Conservation (phyloP, 129 eudicot species). For the Glebionis coronaria region DNA sequence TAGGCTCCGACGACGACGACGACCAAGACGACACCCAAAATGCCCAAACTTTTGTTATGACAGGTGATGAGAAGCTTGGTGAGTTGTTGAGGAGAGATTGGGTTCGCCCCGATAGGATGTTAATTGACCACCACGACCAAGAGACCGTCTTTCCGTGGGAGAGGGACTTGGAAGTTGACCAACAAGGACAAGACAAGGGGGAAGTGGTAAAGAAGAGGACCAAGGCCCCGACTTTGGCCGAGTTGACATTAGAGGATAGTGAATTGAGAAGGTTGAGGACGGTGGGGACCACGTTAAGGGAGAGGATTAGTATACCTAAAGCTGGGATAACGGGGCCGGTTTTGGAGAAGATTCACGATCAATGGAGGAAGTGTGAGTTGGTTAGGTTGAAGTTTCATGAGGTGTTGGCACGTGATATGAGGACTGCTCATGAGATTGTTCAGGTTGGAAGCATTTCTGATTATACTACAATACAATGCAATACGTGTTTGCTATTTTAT, state of each 20-base stretch:
- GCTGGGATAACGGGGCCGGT: constrained; percentile 73
- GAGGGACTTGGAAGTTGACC: constrained; percentile 23
- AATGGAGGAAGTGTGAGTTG: constrained; percentile 82
- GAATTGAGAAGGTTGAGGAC: constrained; percentile 91
- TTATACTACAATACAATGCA: too few species aligned
- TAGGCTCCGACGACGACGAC: constrained; percentile 71
- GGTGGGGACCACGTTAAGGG: constrained; percentile 64
- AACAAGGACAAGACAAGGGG: constrained; percentile 29
- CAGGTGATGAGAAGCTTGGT: constrained; percentile 66
- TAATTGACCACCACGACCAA: constrained; percentile 50
- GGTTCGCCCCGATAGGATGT: constrained; percentile 69
- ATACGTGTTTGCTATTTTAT: too few species aligned
- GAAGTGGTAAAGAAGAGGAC: constrained; percentile 40
- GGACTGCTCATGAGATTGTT: constrained; percentile 91
- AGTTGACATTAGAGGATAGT: constrained; percentile 74
- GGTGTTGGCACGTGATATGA: constrained; percentile 84
- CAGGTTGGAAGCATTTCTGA: constrained; percentile 54
- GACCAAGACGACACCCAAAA: constrained; percentile 47
- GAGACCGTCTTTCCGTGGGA: constrained; percentile 75
- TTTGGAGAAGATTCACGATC: constrained; percentile 77
- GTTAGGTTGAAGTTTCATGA: constrained; percentile 94
- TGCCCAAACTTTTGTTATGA: constrained; percentile 15
- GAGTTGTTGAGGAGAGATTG: constrained; percentile 90
- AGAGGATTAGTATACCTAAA: constrained; percentile 74
- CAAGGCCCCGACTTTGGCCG: constrained; percentile 83